Percentiles rank a stretch among this genome's conserved stretches.
Evolutionary conservation across 495 filamentous ascomycete genomes (phyloP).

Genomic region (Trichoderma parareesei): DNA sequence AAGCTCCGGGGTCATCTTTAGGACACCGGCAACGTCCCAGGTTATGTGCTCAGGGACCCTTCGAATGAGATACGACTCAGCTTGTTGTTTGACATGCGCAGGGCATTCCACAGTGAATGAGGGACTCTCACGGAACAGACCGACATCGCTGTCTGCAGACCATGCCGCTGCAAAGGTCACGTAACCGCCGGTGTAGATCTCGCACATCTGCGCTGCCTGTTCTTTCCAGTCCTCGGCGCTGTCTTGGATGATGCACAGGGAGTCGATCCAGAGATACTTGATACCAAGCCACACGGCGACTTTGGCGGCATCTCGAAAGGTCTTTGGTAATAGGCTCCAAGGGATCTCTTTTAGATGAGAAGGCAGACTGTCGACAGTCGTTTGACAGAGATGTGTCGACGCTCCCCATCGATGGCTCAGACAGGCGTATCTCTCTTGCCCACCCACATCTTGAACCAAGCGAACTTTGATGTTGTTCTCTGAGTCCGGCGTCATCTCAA

Average conservation of each 20-base stretch:
- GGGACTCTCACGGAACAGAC: background rate
- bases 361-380: background rate
- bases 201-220: background rate
- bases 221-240: background rate
- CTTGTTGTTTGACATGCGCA: background rate
- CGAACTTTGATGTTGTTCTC: background rate
- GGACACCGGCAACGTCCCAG: conserved; percentile 7
- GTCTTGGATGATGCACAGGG: conserved; percentile 7
- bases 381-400: background rate
- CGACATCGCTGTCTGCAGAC: conserved; percentile 4
- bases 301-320: conserved; percentile 3
- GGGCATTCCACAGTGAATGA: background rate
- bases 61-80: background rate
- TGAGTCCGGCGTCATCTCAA: background rate
- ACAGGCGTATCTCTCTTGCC: background rate
- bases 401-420: background rate
- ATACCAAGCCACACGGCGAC: background rate
- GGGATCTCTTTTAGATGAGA: background rate
- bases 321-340: background rate
- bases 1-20: conserved; percentile 4
- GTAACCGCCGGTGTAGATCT: background rate
- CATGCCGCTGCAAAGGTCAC: background rate
- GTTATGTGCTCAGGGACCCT: conserved; percentile 7
- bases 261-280: conserved; percentile 7
- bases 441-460: background rate